Conservation (phyloP, 257 asterid species). For the Asclepias syriaca region DNA sequence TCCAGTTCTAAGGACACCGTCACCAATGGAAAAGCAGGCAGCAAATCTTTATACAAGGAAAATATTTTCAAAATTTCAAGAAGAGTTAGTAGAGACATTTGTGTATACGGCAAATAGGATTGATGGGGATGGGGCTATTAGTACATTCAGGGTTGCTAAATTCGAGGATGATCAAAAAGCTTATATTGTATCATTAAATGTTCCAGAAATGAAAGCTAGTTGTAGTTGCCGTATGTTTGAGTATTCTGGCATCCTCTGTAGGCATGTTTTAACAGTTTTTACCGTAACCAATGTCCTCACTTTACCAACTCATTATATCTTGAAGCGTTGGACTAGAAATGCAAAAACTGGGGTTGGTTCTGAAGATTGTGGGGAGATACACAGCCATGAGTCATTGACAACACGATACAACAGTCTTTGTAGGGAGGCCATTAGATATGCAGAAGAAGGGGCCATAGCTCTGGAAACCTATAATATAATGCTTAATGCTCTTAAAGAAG, state of each 20-base stretch:
- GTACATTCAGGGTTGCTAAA: constrained; percentile 86
- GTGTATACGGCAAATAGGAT: constrained; percentile 85
- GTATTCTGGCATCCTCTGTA: constrained; percentile 76
- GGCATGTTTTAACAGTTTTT: constrained; percentile 89
- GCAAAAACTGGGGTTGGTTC: constrained; percentile 49
- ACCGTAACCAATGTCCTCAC: constrained; percentile 91
- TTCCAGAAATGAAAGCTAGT: constrained; percentile 60
- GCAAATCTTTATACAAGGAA: constrained; percentile 66
- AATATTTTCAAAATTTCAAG: constrained; percentile 75
- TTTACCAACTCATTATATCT: constrained; percentile 71
- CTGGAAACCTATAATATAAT: constrained; percentile 61
- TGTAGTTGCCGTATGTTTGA: constrained; percentile 95
- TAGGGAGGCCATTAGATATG: constrained; percentile 73
- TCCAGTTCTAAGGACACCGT: constrained; percentile 78
- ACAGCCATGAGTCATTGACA: constrained; percentile 45
- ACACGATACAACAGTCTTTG: constrained; percentile 65
- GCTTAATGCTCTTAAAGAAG: constrained; percentile 61
- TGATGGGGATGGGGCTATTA: constrained; percentile 55
- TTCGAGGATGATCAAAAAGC: constrained; percentile 74
- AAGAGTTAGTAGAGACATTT: constrained; percentile 91
- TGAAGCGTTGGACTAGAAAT: constrained; percentile 89
- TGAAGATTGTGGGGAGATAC: constrained; percentile 47
- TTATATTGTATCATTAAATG: constrained; percentile 55
- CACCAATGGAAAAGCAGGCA: constrained; percentile 96
- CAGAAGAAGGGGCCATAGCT: constrained; percentile 77